Conservation (phyloP, 2,329 filamentous ascomycete species). For the Calonectria pauciramosa region DNA sequence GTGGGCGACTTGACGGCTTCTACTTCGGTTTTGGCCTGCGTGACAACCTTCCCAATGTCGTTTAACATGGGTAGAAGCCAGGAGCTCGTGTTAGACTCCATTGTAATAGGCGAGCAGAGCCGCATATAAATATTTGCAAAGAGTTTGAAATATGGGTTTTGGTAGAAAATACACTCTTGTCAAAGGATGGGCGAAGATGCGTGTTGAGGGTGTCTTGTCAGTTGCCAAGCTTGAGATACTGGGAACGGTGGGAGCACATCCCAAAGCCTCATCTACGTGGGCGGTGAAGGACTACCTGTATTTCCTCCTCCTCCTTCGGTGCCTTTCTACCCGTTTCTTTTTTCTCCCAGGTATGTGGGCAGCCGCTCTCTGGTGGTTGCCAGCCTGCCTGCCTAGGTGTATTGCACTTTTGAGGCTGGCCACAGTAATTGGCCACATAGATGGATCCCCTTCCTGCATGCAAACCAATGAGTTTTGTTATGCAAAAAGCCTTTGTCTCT, state of each 20-base stretch:
- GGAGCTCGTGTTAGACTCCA: not conserved
- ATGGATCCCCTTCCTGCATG: not conserved
- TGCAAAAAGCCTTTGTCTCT: not conserved
- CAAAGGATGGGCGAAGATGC: not conserved
- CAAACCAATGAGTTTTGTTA: not conserved
- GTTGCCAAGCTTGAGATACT: not conserved
- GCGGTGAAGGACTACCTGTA: not conserved
- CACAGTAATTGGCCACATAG: not conserved
- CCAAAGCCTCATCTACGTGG: not conserved
- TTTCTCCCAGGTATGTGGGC: not conserved
- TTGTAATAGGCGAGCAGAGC: not conserved
- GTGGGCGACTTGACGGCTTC: not conserved
- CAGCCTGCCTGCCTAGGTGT: not conserved
- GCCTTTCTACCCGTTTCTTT: not conserved
- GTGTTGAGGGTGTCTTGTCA: not conserved
- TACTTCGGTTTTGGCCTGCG: not conserved
- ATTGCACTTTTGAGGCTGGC: not conserved
- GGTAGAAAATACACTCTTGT: not conserved
- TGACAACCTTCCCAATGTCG: not conserved
- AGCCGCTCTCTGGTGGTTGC: not conserved
- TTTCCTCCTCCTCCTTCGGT: not conserved
- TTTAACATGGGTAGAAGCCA: not conserved
- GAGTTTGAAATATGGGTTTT: not conserved
- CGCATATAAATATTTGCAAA: not conserved
- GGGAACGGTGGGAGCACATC: not conserved